Conservation (phyloP, 495 filamentous ascomycete genomes). For the Lindgomyces ingoldianus region DNA sequence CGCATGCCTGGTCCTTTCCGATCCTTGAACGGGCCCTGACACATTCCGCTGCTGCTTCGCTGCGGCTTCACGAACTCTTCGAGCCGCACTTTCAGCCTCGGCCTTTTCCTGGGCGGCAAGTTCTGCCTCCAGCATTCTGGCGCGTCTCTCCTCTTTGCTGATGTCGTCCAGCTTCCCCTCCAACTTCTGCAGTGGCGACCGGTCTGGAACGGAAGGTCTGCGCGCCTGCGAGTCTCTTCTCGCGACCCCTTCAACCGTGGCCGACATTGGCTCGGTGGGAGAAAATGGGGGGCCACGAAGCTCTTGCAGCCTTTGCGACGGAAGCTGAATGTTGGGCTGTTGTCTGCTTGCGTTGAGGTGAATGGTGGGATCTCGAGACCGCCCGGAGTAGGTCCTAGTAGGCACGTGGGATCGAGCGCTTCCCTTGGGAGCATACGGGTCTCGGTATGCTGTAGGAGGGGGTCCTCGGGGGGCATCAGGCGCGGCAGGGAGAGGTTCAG, state of each 20-base stretch:
- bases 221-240: slow-evolving; percentile 2
- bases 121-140: slow-evolving; percentile 78
- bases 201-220: slow-evolving; percentile 65
- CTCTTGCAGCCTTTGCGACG: slow-evolving; percentile 20
- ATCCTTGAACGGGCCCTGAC: slow-evolving; percentile 22
- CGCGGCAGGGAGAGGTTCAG: slow-evolving; percentile 51
- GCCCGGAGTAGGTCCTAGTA: slow-evolving; percentile 20
- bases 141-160: slow-evolving; percentile 87
- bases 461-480: slow-evolving; percentile 59
- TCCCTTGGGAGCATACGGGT: slow-evolving; percentile 46
- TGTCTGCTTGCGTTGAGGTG: slow-evolving; percentile 31
- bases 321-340: slow-evolving; percentile 29
- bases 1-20: not conserved
- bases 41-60: slow-evolving; percentile 30
- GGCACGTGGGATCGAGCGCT: slow-evolving; percentile 23
- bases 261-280: slow-evolving; percentile 15
- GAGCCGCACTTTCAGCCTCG: slow-evolving; percentile 38
- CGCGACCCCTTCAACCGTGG: slow-evolving; percentile 2
- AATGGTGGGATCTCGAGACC: slow-evolving; percentile 32
- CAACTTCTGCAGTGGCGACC: slow-evolving; percentile 88
- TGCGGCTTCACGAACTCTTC: slow-evolving; percentile 19
- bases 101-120: slow-evolving; percentile 57
- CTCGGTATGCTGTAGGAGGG: slow-evolving; percentile 60
- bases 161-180: slow-evolving; percentile 85
- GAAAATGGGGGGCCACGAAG: slow-evolving; percentile 5